phyloP scores from a whole-genome alignment of 2,329 filamentous ascomycete genomes.

The Pseudogymnoascus verrucosus region DNA sequence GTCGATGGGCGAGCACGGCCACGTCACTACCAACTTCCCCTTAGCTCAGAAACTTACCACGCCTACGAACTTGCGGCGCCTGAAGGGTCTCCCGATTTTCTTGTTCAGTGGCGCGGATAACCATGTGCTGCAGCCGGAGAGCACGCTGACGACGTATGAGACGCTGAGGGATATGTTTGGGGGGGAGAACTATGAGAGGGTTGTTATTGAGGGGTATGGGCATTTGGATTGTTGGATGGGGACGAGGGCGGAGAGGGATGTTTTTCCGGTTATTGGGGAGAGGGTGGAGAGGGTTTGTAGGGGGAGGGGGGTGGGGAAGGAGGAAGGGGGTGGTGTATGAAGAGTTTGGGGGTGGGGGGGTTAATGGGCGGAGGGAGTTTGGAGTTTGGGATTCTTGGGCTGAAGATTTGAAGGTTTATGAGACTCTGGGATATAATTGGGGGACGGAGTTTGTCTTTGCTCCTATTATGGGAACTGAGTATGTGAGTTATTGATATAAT shows the following conservation, averaged over 20 bases:
- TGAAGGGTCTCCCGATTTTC: conserved; percentile 46
- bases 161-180: conserved; percentile 45
- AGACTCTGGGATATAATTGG: no score
- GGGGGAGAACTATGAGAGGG: conserved; percentile 39
- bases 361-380: no score
- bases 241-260: conserved; percentile 48
- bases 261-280: conserved; percentile 48
- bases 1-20: conserved; percentile 43
- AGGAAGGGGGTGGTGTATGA: background rate
- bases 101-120: conserved; percentile 50
- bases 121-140: conserved; percentile 45
- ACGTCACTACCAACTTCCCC: conserved; percentile 45
- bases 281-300: conserved; percentile 44
- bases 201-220: conserved; percentile 49
- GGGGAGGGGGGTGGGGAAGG: conserved; percentile 11
- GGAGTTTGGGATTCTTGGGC: no score
- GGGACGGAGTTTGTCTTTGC: no score
- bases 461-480: no score
- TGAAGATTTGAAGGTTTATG: no score
- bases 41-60: conserved; percentile 41
- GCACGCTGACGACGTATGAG: conserved; percentile 47
- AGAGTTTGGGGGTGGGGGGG: no score
- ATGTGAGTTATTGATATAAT: no score
- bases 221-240: conserved; percentile 59
- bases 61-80: conserved; percentile 39